phyloP scores from a whole-genome alignment of 306 rosid genomes.

The Rosa chinensis region DNA sequence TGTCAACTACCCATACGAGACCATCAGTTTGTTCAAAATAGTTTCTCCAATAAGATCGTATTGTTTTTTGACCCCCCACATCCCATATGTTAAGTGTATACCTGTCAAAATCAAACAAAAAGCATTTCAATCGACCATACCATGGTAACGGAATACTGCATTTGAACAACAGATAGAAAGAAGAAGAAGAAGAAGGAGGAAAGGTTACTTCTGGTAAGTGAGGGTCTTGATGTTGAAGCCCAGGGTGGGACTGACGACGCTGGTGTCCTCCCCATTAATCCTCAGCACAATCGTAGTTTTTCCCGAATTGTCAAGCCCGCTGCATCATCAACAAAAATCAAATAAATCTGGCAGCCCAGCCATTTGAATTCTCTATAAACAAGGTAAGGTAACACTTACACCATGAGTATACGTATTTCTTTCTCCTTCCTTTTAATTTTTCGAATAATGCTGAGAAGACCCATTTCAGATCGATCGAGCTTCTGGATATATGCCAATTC shows the following conservation, averaged over 20 bases:
- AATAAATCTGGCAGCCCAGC: neutral
- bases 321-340: slow-evolving; percentile 18
- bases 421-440: slow-evolving; percentile 88
- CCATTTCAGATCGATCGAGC: slow-evolving; percentile 41
- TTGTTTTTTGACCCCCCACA: slow-evolving; percentile 91
- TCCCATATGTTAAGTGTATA: slow-evolving; percentile 85
- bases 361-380: neutral
- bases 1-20: slow-evolving; percentile 88
- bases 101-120: slow-evolving; percentile 40
- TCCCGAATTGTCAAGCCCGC: slow-evolving; percentile 94
- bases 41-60: slow-evolving; percentile 92
- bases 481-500: neutral
- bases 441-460: slow-evolving; percentile 78
- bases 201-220: slow-evolving; percentile 59
- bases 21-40: slow-evolving; percentile 95
- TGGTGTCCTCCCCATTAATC: slow-evolving; percentile 93
- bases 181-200: too few species aligned
- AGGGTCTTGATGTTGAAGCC: slow-evolving; percentile 98
- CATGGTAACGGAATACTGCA: too few species aligned
- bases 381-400: slow-evolving; percentile 41
- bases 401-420: slow-evolving; percentile 93
- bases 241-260: slow-evolving; percentile 90
- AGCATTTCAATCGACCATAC: slow-evolving; percentile 1
- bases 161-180: too few species aligned
- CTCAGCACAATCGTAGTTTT: slow-evolving; percentile 87